Evolutionary conservation across 2,329 filamentous ascomycete genomes (phyloP).

Genomic region (Emergomyces pasteurianus): DNA sequence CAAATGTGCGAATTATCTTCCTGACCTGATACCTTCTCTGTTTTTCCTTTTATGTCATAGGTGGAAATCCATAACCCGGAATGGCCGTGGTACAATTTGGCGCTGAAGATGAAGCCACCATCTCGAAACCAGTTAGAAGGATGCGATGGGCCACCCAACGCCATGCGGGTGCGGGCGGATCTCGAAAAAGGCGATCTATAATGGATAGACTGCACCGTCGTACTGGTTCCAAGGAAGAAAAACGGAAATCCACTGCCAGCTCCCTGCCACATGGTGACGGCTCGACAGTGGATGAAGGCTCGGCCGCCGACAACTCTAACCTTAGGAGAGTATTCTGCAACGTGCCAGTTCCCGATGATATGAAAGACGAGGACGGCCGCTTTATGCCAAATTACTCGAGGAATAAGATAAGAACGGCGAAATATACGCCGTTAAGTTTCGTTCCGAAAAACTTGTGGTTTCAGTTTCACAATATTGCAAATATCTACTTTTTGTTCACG

Average conservation of each 20-base stretch:
- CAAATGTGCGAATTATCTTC: slow-evolving; percentile 3
- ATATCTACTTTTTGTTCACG: slow-evolving; percentile 94
- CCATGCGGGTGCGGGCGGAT: slow-evolving; percentile 60
- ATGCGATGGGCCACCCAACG: slow-evolving; percentile 96
- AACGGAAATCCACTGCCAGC: slow-evolving; percentile 39
- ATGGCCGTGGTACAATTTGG: slow-evolving; percentile 31
- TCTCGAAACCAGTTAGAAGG: slow-evolving; percentile 57
- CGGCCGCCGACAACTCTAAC: slow-evolving; percentile 26
- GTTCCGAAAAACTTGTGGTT: slow-evolving; percentile 94
- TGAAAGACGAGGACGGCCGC: slow-evolving; percentile 69
- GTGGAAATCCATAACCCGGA: slow-evolving; percentile 7
- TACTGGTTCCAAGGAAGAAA: slow-evolving; percentile 55
- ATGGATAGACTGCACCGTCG: slow-evolving; percentile 61
- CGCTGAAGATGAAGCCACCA: slow-evolving; percentile 28
- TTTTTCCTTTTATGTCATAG: slow-evolving; percentile 9
- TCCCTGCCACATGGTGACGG: slow-evolving; percentile 22
- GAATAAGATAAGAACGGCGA: slow-evolving; percentile 96
- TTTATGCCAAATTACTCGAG: slow-evolving; percentile 60
- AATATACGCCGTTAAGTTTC: slow-evolving; percentile 93
- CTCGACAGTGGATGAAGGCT: slow-evolving; percentile 12
- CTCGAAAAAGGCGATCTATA: slow-evolving; percentile 70
- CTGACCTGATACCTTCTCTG: slow-evolving; percentile 1
- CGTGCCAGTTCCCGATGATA: slow-evolving; percentile 59
- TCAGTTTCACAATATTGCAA: slow-evolving; percentile 97
- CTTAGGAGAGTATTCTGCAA: slow-evolving; percentile 72